Base-by-base conservation (phyloP, 345 rosid species). In the Draba incana region DNA sequence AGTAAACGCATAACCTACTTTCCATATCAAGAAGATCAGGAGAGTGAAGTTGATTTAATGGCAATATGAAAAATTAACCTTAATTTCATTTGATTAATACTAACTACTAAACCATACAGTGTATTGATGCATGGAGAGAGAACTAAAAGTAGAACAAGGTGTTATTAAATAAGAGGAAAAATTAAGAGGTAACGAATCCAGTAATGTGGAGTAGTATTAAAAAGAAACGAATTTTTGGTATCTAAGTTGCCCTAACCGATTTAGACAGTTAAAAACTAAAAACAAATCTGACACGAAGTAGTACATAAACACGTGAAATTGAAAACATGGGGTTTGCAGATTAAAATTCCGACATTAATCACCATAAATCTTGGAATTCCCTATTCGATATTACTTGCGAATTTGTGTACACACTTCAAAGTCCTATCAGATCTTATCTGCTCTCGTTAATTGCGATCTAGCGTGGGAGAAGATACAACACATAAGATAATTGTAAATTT, bases 281-380 rank as follows among this genome's bases (percentile, higher is more conserved):
- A 42, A 43, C 0, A 46, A 33, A 27, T 25, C 65, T 56, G 70
- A 72, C 70, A 64, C 46, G 48, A 64, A 25, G 35, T 50, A 47
- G 57, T 56, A 63, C 57, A 43, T 61, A 47, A 56, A 64, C 76
- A 72, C 70, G 76, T 64, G 70, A 64, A 55, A 56, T 51, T 55
- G 62, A 70, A 53, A 33, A 52, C 39, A 70, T 70, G 52, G 60
- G 51, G 31, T 35, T 39, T 56, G 52, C 38, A 41, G 43, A 20
- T 64, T 38, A 47, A 38, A 50, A 64, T 64, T 64, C 70, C 44
- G 64, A 56, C 70, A 72, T 72, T 64, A 72, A 52, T 71, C 70
- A 54, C 44, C 51, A 62, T 45, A 43, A 62, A 70, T 52, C 54
- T 54, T 71, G 27, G 23, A 23, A 8, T 62, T 52, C 57, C 13